A percentile compares a stretch with the other conserved stretches of the same genome.
These are phyloP conservation scores for Claviceps cyperi DNA, from an alignment of 2,329 filamentous ascomycete species.

Conservation along the genomic window DNA sequence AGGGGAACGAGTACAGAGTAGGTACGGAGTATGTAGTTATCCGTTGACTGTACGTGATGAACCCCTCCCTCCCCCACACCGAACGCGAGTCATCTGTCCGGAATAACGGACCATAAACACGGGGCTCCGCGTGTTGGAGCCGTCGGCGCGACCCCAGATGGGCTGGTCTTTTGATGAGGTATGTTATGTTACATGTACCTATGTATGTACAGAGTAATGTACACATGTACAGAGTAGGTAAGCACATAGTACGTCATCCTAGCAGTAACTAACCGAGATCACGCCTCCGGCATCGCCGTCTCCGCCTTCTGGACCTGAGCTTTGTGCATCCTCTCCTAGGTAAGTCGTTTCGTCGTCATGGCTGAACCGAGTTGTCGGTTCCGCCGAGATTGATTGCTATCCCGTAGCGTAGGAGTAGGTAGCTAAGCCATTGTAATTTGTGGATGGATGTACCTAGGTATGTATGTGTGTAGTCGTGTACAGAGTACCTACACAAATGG, in stretches of 20 bases:
- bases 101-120: not conserved
- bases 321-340: not conserved
- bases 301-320: not conserved
- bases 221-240: too few relatives aligned
- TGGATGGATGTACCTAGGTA: too few relatives aligned
- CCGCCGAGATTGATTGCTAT: not conserved
- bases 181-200: not conserved
- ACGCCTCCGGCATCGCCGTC: conserved; percentile 4
- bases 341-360: not conserved
- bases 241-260: too few relatives aligned
- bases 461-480: too few relatives aligned
- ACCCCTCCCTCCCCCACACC: not conserved
- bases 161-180: not conserved
- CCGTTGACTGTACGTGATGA: too few relatives aligned
- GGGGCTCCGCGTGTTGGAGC: conserved; percentile 5
- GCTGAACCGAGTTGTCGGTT: not conserved
- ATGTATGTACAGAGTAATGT: too few relatives aligned
- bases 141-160: conserved; percentile 2
- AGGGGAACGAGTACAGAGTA: too few relatives aligned
- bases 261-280: not conserved
- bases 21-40: too few relatives aligned
- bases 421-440: not conserved
- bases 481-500: not conserved
- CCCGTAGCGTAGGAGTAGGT: not conserved
- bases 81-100: not conserved